Evolutionary conservation across 805 yeast species (phyloP).

Genomic region (Lachancea sp.): DNA sequence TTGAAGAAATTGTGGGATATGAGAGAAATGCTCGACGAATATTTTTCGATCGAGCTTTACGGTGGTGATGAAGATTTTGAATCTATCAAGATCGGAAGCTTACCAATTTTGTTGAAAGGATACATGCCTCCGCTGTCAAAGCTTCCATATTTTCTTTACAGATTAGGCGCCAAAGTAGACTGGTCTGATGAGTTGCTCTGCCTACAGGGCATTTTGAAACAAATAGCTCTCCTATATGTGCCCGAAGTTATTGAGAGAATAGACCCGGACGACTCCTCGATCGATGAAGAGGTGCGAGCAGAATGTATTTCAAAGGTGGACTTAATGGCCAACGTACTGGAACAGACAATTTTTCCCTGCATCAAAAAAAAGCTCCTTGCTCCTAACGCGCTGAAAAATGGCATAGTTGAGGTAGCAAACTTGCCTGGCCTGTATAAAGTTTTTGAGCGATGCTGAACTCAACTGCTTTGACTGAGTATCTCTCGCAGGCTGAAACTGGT

Average conservation of each 20-base stretch:
- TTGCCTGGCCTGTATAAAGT: slow-evolving; percentile 86
- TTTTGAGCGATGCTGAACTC: slow-evolving; percentile 74
- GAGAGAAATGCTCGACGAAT: slow-evolving; percentile 76
- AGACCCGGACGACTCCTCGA: slow-evolving; percentile 16
- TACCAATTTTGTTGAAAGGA: slow-evolving; percentile 66
- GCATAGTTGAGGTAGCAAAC: slow-evolving; percentile 79
- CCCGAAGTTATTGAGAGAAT: slow-evolving; percentile 46
- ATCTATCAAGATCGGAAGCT: slow-evolving; percentile 36
- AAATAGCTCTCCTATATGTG: slow-evolving; percentile 64
- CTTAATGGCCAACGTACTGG: slow-evolving; percentile 39
- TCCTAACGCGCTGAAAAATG: slow-evolving; percentile 43
- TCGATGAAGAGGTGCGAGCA: slow-evolving; percentile 23
- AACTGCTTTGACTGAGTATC: background rate
- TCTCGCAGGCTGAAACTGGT: background rate
- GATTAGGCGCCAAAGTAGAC: slow-evolving; percentile 52
- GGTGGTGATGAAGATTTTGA: slow-evolving; percentile 25
- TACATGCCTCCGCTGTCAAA: slow-evolving; percentile 59
- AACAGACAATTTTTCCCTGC: slow-evolving; percentile 57
- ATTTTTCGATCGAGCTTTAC: slow-evolving; percentile 51
- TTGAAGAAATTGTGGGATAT: slow-evolving; percentile 37
- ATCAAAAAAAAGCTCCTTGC: slow-evolving; percentile 61
- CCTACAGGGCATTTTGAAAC: slow-evolving; percentile 54
- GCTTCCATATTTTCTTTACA: slow-evolving; percentile 58
- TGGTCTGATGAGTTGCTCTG: slow-evolving; percentile 69
- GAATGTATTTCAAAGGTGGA: slow-evolving; percentile 25